Evolutionary conservation across 1,284 basidiomycete species (phyloP), one percentile per base, ranked within the genome.

Genomic region (Tilletia setariae): DNA sequence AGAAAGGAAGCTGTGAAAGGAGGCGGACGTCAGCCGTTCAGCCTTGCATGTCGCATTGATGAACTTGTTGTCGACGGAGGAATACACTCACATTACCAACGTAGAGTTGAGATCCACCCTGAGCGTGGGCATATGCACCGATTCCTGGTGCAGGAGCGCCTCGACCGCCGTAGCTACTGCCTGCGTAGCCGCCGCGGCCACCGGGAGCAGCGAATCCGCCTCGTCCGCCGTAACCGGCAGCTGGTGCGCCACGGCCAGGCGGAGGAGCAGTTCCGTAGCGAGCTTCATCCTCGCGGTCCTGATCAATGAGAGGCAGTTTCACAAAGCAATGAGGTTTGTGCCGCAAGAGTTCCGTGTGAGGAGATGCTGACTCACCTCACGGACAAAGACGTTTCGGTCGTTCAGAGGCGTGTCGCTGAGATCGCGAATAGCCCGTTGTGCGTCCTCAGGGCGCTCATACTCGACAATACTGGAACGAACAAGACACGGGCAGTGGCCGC

Each of bases 231-330:
- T 15, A 19, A 35, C 19, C 15, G 56, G 13, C 56, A 21, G 28
- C 56, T 32, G 15, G 28, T 25, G 56, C 28, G n/a, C 25, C 28
- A 3, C 30, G 56, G 15, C 74, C 73, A 32, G 92, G 91, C 44
- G 95, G 91, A 19, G 94, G 92, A 0, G 93, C 90, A 0, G 91
- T 90, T 69, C 95, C 94, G 79, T 96, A 98, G 53, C 94, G 90
- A 56, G 94, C 92, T 79, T 94, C 91, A 68, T 90, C 90, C 85
- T 98, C 95, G 68, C 95, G 94, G 83, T 98, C 95, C 94, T 97
- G 78, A 32, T 40, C 35, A 40, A 40, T 40, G 35, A 40, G 11
- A 6, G 35, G 35, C 4, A 40, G 35, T 40, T 40, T 40, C 6
- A 40, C 35, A 40, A 40, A n/a, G n/a, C n/a, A n/a, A n/a, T n/a